Evolutionary conservation across 345 rosid genomes (phyloP).

Genomic region (Lepidium didymum): DNA sequence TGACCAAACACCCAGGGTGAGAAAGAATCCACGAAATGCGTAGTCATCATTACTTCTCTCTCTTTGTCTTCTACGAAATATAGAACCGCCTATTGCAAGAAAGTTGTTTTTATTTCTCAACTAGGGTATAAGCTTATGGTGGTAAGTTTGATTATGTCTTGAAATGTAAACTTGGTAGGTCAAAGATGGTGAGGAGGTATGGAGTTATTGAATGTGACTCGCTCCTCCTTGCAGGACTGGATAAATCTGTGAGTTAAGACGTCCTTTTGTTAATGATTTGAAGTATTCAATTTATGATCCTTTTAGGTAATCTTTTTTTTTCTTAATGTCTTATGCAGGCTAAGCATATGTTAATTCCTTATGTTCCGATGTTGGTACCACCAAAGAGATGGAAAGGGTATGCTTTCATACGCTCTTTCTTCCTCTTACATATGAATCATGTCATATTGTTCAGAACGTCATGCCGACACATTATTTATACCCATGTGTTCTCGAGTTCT

Average conservation of each 20-base stretch:
- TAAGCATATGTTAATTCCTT: slow-evolving; percentile 84
- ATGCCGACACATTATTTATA: background rate
- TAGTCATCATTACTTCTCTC: background rate
- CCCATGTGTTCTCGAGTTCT: background rate
- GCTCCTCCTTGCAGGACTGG: slow-evolving; percentile 63
- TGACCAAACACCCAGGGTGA: slow-evolving; percentile 59
- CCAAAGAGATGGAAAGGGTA: slow-evolving; percentile 99
- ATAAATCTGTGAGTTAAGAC: slow-evolving; percentile 63
- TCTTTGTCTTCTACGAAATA: background rate
- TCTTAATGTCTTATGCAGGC: slow-evolving; percentile 48
- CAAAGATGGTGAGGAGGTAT: slow-evolving; percentile 53
- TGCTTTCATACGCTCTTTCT: slow-evolving; percentile 14
- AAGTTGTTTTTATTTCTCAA: background rate
- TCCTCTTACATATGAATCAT: background rate
- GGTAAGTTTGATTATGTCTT: background rate
- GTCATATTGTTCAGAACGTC: background rate
- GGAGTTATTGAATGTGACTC: slow-evolving; percentile 90
- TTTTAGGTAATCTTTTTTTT: slow-evolving; percentile 3
- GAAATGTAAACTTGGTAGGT: slow-evolving; percentile 39
- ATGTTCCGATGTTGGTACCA: slow-evolving; percentile 94
- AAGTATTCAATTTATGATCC: slow-evolving; percentile 6
- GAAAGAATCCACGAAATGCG: background rate
- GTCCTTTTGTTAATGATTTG: background rate
- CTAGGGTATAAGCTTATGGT: background rate
- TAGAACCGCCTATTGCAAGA: background rate